Percentiles rank a stretch among this genome's conserved stretches.
Conservation (phyloP, 176 grass and related monocot species). For the Pharus latifolius region DNA sequence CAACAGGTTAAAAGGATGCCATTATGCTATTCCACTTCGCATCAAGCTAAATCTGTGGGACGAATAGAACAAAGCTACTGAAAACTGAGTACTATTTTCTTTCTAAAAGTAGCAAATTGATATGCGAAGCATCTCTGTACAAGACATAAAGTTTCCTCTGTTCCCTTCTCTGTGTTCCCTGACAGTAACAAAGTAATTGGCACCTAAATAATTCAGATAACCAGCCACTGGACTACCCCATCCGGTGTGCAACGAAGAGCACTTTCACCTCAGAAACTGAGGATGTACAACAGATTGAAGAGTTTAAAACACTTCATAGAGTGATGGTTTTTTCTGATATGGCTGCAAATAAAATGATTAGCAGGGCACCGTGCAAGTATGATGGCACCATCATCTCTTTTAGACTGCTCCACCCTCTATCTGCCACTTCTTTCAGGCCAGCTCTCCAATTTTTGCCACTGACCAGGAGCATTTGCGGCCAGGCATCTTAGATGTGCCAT, state of each 20-base stretch:
- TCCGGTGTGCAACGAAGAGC: neutral
- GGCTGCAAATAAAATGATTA: no score
- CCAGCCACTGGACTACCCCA: neutral
- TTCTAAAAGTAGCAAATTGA: no score
- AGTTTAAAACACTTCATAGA: neutral
- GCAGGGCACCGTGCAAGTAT: no score
- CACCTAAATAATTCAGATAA: neutral
- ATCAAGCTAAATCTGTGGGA: no score
- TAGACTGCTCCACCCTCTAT: neutral
- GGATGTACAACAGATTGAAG: neutral
- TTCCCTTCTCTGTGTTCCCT: neutral
- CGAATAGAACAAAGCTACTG: no score
- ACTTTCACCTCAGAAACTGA: neutral
- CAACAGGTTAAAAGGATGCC: no score
- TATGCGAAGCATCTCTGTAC: no score
- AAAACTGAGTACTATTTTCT: no score
- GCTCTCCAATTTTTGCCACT: neutral
- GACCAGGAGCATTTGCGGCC: neutral
- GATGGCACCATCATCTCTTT: neutral
- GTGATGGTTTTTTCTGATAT: no score
- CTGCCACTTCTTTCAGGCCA: slow-evolving; percentile 1
- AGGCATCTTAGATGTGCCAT: neutral
- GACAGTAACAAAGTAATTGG: neutral
- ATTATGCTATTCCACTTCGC: no score
- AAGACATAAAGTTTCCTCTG: neutral